Evolutionary conservation across 208 protist genomes (phyloP), one percentile per base, ranked within the genome.

Genomic region (Leishmania aethiopica): DNA sequence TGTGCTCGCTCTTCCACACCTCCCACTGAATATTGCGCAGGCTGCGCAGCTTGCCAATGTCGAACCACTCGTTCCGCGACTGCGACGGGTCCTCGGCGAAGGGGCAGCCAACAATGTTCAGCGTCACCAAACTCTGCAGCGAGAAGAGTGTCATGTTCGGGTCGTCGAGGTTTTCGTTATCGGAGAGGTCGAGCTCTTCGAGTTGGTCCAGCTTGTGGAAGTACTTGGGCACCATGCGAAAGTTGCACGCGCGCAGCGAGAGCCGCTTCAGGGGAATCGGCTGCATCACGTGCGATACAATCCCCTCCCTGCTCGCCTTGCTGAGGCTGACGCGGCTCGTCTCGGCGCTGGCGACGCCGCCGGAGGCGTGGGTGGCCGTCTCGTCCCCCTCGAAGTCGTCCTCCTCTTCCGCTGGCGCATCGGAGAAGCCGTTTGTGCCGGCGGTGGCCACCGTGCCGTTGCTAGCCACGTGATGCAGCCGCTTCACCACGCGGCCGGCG

Each of bases 101-200:
- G 4, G 93, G 95, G 86, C 95, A 97, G 62, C 92, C 95, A 8
- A 90, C 84, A 66, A 97, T 90, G 85, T 94, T 96, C 77, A 97
- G 87, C 70, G 90, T 82, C 45, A 92, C 87, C 45, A 97, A 80
- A n/a, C 89, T 92, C 42, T 88, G 83, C 35, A 97, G 85, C 22
- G 93, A 96, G 78, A 96, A 96, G 51, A 97, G 90, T 17, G 93
- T 97, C 91, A 97, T 91, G 88, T 96, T 96, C 4, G 92, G 91
- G 82, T 96, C 93, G 80, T 96, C 85, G 19, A 96, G 89, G 47
- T 91, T 75, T 17, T 93, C 87, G 70, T 97, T 97, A 57, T 96
- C 92, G 28, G 92, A 96, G 11, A 97, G 83, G 79, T 97, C 95
- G 66, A 97, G 87, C 25, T 96, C 89, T 66, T 96, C 92, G 28